A percentile compares a stretch with the other conserved stretches of the same genome.
phyloP scores from a whole-genome alignment of 2,329 filamentous ascomycete genomes.

The Shiraia bambusicola region DNA sequence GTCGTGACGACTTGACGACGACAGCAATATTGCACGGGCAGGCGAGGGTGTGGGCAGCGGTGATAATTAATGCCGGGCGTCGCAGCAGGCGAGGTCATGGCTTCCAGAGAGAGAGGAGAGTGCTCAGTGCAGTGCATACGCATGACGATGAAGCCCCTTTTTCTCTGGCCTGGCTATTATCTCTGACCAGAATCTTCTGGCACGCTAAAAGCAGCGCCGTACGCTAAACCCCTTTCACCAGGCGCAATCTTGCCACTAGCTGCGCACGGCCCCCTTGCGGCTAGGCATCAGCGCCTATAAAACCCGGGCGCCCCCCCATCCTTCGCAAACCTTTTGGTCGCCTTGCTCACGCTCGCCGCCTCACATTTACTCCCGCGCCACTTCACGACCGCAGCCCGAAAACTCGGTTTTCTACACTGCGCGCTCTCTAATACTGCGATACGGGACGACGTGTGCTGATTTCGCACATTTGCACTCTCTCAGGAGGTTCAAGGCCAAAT shows the following conservation, averaged over 20 bases:
- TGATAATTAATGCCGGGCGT: slow-evolving; percentile 2
- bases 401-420: slow-evolving; percentile 30
- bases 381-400: slow-evolving; percentile 29
- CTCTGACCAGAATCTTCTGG: slow-evolving; percentile 28
- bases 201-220: slow-evolving; percentile 26
- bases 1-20: too few species aligned
- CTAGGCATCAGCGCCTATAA: slow-evolving; percentile 24
- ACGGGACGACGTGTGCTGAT: slow-evolving; percentile 24
- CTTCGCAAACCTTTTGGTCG: slow-evolving; percentile 31
- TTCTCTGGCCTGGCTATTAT: too few species aligned
- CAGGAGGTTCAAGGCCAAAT: slow-evolving; percentile 23
- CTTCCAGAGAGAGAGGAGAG: slow-evolving; percentile 4
- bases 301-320: slow-evolving; percentile 22
- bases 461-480: slow-evolving; percentile 36
- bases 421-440: slow-evolving; percentile 35
- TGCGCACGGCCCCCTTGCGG: slow-evolving; percentile 11
- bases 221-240: slow-evolving; percentile 14
- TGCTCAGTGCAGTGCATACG: slow-evolving; percentile 17
- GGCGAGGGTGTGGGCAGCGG: background rate
- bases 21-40: background rate
- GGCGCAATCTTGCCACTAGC: slow-evolving; percentile 10
- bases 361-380: slow-evolving; percentile 28
- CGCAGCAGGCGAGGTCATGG: slow-evolving; percentile 13
- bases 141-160: slow-evolving; percentile 29
- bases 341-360: slow-evolving; percentile 31